phyloP scores from a whole-genome alignment of 2,329 filamentous ascomycete genomes.

The Truncatella angustata region DNA sequence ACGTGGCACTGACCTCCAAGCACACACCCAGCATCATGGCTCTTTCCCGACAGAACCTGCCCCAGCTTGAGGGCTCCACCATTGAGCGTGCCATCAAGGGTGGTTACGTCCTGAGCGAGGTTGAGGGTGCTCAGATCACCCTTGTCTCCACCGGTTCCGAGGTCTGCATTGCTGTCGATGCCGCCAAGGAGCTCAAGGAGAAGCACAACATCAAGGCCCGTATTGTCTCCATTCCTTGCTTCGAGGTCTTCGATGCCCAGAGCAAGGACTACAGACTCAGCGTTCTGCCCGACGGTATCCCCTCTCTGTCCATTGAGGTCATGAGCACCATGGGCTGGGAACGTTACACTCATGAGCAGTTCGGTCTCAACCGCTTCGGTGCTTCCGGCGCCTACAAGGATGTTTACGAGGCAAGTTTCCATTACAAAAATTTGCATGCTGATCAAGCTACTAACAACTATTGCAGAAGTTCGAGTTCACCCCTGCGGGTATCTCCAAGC shows the following conservation, averaged over 20 bases:
- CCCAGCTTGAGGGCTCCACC: conserved; percentile 91
- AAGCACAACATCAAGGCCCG: conserved; percentile 85
- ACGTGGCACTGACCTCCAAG: conserved; percentile 86
- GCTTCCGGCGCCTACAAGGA: conserved; percentile 96
- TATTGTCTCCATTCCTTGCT: conserved; percentile 94
- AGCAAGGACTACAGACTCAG: conserved; percentile 91
- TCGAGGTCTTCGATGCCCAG: conserved; percentile 94
- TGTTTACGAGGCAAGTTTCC: conserved; percentile 76
- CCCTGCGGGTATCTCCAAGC: conserved; percentile 93
- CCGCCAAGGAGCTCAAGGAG: conserved; percentile 86
- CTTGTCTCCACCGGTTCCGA: conserved; percentile 95
- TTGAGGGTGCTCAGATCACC: conserved; percentile 79
- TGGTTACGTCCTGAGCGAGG: conserved; percentile 87
- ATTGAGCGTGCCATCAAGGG: conserved; percentile 91
- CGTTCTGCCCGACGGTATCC: conserved; percentile 91
- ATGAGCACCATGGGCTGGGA: conserved; percentile 98
- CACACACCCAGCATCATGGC: conserved; percentile 90
- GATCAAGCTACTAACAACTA: conserved; percentile 32
- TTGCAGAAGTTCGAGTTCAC: conserved; percentile 98
- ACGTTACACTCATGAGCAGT: conserved; percentile 99
- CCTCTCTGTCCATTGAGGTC: conserved; percentile 89
- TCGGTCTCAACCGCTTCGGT: conserved; percentile 98
- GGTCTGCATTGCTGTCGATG: conserved; percentile 89
- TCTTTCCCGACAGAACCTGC: conserved; percentile 95
- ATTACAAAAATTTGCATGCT: background rate